A percentile compares a stretch with the other conserved stretches of the same genome.
Conservation (phyloP, 495 filamentous ascomycete species). For the Xylaria sp. region DNA sequence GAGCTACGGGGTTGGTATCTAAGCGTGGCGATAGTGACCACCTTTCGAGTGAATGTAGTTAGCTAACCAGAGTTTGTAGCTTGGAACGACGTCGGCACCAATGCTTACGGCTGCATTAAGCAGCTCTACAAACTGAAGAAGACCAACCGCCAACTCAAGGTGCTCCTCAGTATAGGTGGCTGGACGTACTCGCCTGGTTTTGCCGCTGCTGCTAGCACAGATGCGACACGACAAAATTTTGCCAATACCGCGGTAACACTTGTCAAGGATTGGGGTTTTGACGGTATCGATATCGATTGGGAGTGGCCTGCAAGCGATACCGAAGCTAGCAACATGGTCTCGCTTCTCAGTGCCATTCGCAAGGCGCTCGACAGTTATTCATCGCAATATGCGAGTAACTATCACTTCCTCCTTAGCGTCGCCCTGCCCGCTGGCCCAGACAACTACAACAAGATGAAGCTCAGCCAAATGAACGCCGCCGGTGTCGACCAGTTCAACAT, state of each 20-base stretch:
- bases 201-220: conserved; percentile 66
- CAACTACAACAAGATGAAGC: conserved; percentile 72
- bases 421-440: conserved; percentile 65
- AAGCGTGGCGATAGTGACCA: too few species aligned
- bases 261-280: conserved; percentile 65
- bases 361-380: conserved; percentile 70
- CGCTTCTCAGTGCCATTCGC: conserved; percentile 71
- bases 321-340: conserved; percentile 75
- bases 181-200: conserved; percentile 89
- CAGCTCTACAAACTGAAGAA: conserved; percentile 90
- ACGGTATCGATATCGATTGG: conserved; percentile 59
- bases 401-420: conserved; percentile 77
- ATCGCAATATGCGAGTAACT: conserved; percentile 50
- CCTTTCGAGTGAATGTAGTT: background rate
- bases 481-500: conserved; percentile 87
- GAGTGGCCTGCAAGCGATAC: conserved; percentile 62
- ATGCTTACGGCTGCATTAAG: conserved; percentile 84
- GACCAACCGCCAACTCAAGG: conserved; percentile 82
- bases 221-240: conserved; percentile 63
- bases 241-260: conserved; percentile 69
- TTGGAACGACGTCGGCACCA: conserved; percentile 59
- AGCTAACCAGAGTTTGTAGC: conserved; percentile 40
- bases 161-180: conserved; percentile 86
- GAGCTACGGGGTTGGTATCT: background rate
- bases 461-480: conserved; percentile 66